Percentiles rank a stretch among this genome's conserved stretches.
phyloP scores from a whole-genome alignment of 345 rosid species.

The Moricandia moricandioides region DNA sequence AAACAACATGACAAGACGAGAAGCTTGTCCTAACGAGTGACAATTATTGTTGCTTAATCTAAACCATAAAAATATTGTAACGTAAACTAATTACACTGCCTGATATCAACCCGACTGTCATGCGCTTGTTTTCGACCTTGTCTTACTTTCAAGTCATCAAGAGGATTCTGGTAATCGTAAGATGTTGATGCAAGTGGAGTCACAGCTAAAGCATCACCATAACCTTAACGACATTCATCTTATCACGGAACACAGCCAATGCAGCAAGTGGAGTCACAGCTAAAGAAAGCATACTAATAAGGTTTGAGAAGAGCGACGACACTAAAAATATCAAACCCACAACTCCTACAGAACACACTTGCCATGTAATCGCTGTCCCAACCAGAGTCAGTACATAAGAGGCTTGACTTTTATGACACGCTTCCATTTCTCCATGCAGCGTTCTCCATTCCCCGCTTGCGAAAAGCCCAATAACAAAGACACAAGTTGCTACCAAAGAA shows the following conservation, averaged over 20 bases:
- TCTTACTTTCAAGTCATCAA: constrained; percentile 48
- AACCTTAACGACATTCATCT: constrained; percentile 39
- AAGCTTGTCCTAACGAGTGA: background rate
- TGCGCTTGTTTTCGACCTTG: constrained; percentile 24
- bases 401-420: constrained; percentile 33
- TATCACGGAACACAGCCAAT: constrained; percentile 34
- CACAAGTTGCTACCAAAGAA: constrained; percentile 40
- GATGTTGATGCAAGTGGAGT: constrained; percentile 47
- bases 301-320: constrained; percentile 45
- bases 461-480: constrained; percentile 36
- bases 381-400: constrained; percentile 32
- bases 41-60: constrained; percentile 3
- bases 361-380: constrained; percentile 40
- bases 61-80: background rate
- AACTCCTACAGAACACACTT: constrained; percentile 41
- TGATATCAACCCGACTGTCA: background rate
- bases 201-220: constrained; percentile 46
- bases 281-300: constrained; percentile 35
- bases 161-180: constrained; percentile 42
- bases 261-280: constrained; percentile 39
- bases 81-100: background rate
- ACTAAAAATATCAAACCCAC: constrained; percentile 43
- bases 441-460: constrained; percentile 44
- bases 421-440: constrained; percentile 41
- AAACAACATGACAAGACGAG: background rate